Base-by-base conservation (phyloP, 108 stramenopile species). In the Conticribra weissflogii region DNA sequence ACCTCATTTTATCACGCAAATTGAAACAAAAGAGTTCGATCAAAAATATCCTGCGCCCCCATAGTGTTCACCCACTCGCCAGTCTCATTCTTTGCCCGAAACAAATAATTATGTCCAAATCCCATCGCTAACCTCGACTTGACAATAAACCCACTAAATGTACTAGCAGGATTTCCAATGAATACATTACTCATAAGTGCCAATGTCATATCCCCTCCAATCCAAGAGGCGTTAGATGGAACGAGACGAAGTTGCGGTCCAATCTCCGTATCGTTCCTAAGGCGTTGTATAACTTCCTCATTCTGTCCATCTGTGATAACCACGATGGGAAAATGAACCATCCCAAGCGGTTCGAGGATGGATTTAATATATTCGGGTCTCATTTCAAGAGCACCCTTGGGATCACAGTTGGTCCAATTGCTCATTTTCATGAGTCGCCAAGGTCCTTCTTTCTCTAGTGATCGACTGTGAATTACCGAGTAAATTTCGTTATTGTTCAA, bases 101-200 rank as follows among this genome's bases (percentile, higher is more conserved):
- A 79, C 48, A 79, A 31, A 33, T 61, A 79, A 48, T 54, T 72
- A 29, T 63, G 48, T 32, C 52, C 60, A 41, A 62, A 56, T 12
- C 78, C 78, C 59, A 79, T 28, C 7, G 78, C 71, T 16, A 79
- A n/a, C 15, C 78, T 53, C 5, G 66, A 63, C 29, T 79, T 79
- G 71, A 66, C 78, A 71, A 79, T 79, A 19, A 79, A 79, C 0
- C 71, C 78, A 7, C 66, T 68, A 52, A 79, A 72, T 12, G 78
- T 63, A 31, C 52, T 55, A 0, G 78, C 78, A 0, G 78, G 77
- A 59, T 78, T 78, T 0, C 77, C 77, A 60, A 78, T 71, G 34
- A 78, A 78, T 21, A 56, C 77, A 44, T 71, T 53, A 3, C 62
- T 34, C 64, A 71, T 60, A 1, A 71, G 51, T 21, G 63, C 77